Evolutionary conservation across 345 rosid genomes (phyloP).

Genomic region (Euphorbia tirucalli): DNA sequence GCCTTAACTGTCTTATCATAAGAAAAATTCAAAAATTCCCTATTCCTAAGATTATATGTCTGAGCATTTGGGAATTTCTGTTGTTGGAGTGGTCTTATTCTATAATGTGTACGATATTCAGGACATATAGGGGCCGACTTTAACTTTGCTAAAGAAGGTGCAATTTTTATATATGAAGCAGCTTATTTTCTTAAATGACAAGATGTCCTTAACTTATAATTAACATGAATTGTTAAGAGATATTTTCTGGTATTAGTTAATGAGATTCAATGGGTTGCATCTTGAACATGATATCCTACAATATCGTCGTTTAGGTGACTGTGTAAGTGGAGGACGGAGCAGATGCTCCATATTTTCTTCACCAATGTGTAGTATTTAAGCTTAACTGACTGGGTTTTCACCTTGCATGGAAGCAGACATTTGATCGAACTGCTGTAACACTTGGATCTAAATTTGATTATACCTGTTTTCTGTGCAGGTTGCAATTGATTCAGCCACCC

Average conservation of each 20-base stretch:
- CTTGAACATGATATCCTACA: not conserved
- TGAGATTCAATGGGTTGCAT: no score
- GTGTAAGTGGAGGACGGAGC: not conserved
- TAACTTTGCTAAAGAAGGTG: not conserved
- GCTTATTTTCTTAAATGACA: not conserved
- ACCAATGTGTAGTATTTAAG: not conserved
- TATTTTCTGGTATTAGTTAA: not conserved
- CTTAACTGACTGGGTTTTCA: not conserved
- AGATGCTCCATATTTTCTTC: not conserved
- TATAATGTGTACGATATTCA: no score
- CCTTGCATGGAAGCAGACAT: not conserved
- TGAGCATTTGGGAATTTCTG: not conserved
- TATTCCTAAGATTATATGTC: not conserved
- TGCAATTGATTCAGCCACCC: conserved; percentile 96
- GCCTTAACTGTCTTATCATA: no score
- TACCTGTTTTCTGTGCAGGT: conserved; percentile 46
- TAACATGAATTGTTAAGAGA: not conserved
- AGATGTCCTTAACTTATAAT: not conserved
- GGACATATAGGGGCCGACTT: no score
- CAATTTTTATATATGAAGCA: not conserved
- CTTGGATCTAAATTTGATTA: not conserved
- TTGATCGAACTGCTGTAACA: not conserved
- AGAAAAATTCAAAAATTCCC: not conserved
- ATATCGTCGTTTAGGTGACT: not conserved
- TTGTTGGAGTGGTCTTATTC: not conserved